Evolutionary conservation across 495 filamentous ascomycete genomes (phyloP).

Genomic region (Penicillium tannophilum): DNA sequence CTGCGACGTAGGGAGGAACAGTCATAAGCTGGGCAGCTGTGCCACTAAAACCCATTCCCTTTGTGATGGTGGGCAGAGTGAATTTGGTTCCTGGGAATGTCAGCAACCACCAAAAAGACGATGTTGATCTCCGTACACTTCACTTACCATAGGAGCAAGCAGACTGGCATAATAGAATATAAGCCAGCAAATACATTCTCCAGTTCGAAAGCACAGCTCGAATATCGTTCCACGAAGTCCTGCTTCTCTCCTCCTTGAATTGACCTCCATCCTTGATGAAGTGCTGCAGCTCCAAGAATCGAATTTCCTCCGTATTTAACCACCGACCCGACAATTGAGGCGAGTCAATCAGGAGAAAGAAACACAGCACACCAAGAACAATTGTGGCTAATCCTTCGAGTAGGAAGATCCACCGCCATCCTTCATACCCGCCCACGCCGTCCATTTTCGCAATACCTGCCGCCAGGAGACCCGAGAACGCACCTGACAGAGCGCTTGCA

Average conservation of each 20-base stretch:
- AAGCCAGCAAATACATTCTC: constrained; percentile 32
- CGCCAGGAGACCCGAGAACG: constrained; percentile 68
- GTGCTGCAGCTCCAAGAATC: constrained; percentile 28
- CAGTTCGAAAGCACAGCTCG: constrained; percentile 27
- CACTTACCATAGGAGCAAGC: constrained; percentile 30
- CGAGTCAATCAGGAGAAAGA: constrained; percentile 46
- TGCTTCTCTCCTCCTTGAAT: constrained; percentile 23
- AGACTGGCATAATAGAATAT: constrained; percentile 31
- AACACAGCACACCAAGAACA: constrained; percentile 56
- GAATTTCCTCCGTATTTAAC: constrained; percentile 29
- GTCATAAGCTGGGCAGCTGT: constrained; percentile 37
- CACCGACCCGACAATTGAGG: constrained; percentile 22
- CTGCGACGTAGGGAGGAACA: constrained; percentile 36
- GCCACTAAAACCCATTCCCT: constrained; percentile 31
- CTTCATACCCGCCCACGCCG: constrained; percentile 58
- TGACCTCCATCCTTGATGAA: constrained; percentile 37
- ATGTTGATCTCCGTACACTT: too few species aligned
- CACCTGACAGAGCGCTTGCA: constrained; percentile 60
- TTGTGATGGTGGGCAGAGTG: constrained; percentile 34
- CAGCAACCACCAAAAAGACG: too few species aligned
- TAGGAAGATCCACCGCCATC: constrained; percentile 77
- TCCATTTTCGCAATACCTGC: constrained; percentile 68
- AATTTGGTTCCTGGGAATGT: constrained; percentile 28
- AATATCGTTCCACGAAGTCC: constrained; percentile 25
- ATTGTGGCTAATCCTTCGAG: constrained; percentile 62